Base-by-base conservation (phyloP, 768 basidiomycete species). In the Boletus tylopilopsis region DNA sequence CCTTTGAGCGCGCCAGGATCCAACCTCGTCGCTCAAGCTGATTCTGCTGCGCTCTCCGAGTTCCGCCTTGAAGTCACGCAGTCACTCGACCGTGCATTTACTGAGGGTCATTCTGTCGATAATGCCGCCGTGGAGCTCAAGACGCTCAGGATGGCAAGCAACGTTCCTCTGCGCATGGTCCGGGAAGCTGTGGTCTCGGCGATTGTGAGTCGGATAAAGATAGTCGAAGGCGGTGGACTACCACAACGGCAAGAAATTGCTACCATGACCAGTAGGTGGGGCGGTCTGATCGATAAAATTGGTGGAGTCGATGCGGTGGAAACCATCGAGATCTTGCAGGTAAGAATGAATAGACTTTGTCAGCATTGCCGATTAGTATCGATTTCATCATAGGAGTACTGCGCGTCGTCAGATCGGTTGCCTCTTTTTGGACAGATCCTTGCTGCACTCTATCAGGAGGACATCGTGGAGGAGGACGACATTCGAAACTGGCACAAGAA, bases 111-210 rank as follows among this genome's bases (percentile, higher is more conserved):
- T 71, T 86, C 85, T 11, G 85, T 95, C 39, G 92, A 95, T 58
- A 93, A 96, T 66, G 93, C 94, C 2, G 78, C 90, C 1, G 87
- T 98, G 53, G 95, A 98, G 65, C 78, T 98, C 51, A 93, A 95
- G 72, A 96, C 95, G 37, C 79, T 99, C 38, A 88, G 94, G 42
- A 95, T 98, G 91, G 92, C 93, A 30, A 90, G 87, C 61, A 98
- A 97, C 60, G 95, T 97, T 23, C 80, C 90, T 11, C 76, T 96
- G 18, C 79, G 78, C n/a, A 76, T 83, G 43, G 94, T 96, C 15
- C 78, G 89, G 44, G 87, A 94, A 67, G 88, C 87, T 15, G 90
- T 97, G n/a, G 76, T 97, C 32, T 77, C 77, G n/a, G 88, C 83
- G 33, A 76, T 98, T 50, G 83, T 95, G 47, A 81, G 83, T 51